Evolutionary conservation across 164 flowering plant genomes (phyloP).

Genomic region (Brasenia schreberi): DNA sequence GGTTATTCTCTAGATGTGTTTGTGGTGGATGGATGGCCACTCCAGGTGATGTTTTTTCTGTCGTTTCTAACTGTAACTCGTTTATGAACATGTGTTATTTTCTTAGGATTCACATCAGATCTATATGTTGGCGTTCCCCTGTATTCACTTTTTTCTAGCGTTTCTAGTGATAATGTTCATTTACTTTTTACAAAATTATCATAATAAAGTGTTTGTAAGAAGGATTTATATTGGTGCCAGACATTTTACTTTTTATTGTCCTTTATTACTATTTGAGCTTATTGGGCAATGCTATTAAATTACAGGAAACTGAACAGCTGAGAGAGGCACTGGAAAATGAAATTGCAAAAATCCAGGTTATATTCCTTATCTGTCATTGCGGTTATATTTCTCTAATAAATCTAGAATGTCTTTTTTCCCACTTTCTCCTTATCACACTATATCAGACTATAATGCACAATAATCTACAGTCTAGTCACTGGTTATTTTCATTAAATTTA

Average conservation of each 20-base stretch:
- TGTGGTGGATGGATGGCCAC: slow-evolving; percentile 90
- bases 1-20: slow-evolving; percentile 93
- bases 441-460: too few species aligned
- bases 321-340: slow-evolving; percentile 27
- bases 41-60: slow-evolving; percentile 39
- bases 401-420: too few species aligned
- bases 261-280: neutral
- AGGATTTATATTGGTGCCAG: neutral
- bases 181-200: neutral
- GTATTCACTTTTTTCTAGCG: too few species aligned
- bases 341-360: slow-evolving; percentile 33
- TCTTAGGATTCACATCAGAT: neutral
- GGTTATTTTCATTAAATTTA: too few species aligned
- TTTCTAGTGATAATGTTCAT: neutral
- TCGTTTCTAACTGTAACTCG: too few species aligned
- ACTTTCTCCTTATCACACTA: too few species aligned
- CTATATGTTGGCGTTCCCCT: neutral
- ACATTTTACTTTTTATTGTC: neutral
- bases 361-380: neutral
- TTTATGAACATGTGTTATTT: too few species aligned
- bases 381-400: too few species aligned
- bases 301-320: slow-evolving; percentile 43
- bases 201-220: neutral
- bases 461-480: too few species aligned
- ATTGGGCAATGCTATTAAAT: neutral